A percentile compares a stretch with the other conserved stretches of the same genome.
Conservation (phyloP, 805 yeast genomes). For the Candida incommunis region DNA sequence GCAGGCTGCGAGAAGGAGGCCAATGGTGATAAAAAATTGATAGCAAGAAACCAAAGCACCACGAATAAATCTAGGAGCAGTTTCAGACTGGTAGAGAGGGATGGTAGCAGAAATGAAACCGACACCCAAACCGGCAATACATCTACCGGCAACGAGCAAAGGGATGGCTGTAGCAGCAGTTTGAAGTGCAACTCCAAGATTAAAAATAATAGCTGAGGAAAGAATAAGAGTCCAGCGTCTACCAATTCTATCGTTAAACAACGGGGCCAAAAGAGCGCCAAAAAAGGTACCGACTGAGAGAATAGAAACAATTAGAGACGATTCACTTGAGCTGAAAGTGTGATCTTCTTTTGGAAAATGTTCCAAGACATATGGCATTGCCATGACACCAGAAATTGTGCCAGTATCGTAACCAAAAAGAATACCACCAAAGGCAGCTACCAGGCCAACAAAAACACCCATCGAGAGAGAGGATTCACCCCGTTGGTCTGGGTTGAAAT, state of each 20-base stretch:
- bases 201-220: slow-evolving; percentile 36
- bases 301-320: slow-evolving; percentile 64
- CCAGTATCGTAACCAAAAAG: slow-evolving; percentile 88
- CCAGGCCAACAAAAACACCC: slow-evolving; percentile 60
- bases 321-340: slow-evolving; percentile 42
- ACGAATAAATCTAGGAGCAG: slow-evolving; percentile 64
- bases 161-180: slow-evolving; percentile 35
- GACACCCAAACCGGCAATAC: slow-evolving; percentile 62
- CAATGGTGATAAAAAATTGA: slow-evolving; percentile 64
- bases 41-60: slow-evolving; percentile 66
- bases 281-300: slow-evolving; percentile 68
- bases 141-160: slow-evolving; percentile 57
- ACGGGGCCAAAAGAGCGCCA: slow-evolving; percentile 48
- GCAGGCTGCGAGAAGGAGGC: slow-evolving; percentile 55
- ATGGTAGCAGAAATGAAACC: slow-evolving; percentile 68
- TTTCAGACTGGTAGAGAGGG: slow-evolving; percentile 68
- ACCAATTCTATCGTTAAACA: slow-evolving; percentile 58
- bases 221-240: slow-evolving; percentile 30
- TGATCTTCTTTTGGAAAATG: slow-evolving; percentile 30
- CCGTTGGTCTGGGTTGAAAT: slow-evolving; percentile 5
- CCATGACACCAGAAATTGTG: slow-evolving; percentile 60
- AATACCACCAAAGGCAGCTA: slow-evolving; percentile 87
- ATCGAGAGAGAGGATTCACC: slow-evolving; percentile 33
- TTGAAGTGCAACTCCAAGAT: slow-evolving; percentile 60
- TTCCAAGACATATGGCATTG: slow-evolving; percentile 52